phyloP scores from a whole-genome alignment of 208 protist species.

The Wallacemonas sp. region DNA sequence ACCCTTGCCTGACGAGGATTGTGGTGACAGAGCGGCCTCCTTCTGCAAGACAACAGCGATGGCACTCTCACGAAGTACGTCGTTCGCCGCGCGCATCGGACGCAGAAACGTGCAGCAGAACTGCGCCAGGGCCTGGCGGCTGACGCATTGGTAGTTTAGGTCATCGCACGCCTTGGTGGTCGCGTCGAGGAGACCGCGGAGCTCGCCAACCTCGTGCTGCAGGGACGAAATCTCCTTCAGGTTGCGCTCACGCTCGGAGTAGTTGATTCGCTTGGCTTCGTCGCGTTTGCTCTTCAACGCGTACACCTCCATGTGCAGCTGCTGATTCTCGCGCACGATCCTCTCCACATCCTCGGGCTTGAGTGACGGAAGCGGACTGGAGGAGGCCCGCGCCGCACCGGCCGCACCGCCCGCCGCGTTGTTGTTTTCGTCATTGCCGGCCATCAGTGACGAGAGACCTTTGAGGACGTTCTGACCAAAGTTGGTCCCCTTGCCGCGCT shows the following conservation, averaged over 20 bases:
- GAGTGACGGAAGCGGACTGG: constrained; percentile 6
- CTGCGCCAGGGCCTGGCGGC: constrained; percentile 43
- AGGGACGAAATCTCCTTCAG: constrained; percentile 30
- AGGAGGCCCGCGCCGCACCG: not conserved
- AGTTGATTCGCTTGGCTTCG: constrained; percentile 26
- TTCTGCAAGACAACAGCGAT: not conserved
- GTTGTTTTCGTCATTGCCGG: constrained; percentile 33
- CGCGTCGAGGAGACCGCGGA: constrained; percentile 37
- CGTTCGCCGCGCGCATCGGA: constrained; percentile 1
- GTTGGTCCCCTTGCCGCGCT: constrained; percentile 37
- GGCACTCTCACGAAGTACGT: not conserved
- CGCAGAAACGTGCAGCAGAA: constrained; percentile 66
- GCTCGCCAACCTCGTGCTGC: constrained; percentile 41
- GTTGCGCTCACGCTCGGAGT: constrained; percentile 6
- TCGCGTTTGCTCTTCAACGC: constrained; percentile 50
- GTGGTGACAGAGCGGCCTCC: not conserved
- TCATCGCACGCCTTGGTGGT: constrained; percentile 36
- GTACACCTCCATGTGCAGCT: constrained; percentile 70
- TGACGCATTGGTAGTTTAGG: constrained; percentile 43
- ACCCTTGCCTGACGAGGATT: too few relatives aligned
- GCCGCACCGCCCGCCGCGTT: constrained; percentile 6
- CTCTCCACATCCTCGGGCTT: constrained; percentile 66
- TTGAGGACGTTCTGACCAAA: constrained; percentile 74
- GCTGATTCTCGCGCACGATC: constrained; percentile 67
- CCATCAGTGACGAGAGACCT: constrained; percentile 71